Base-by-base conservation (phyloP, 176 grass and related monocot species). In the Dactylis glomerata region DNA sequence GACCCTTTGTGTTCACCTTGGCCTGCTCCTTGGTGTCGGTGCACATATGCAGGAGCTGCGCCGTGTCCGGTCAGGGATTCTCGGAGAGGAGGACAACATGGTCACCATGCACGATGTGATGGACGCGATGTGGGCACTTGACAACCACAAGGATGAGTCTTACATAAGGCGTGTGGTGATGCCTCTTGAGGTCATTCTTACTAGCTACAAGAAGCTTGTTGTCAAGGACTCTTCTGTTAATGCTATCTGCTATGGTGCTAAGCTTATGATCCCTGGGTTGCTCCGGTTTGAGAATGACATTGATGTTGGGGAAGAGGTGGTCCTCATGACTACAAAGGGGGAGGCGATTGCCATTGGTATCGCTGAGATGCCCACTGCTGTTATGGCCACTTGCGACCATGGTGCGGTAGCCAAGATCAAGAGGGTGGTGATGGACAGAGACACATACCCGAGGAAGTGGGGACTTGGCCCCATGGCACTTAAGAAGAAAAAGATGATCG, bases 31-130 rank as follows among this genome's bases (percentile, higher is more conserved):
- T 28, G 96, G 93, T 10, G 93, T 98, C 0, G 96, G 96, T 0
- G 93, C 86, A 0, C 96, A 98, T 85, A 98, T 98, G 96, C 96
- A 98, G 85, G 96, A 98, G 85, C 89, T 98, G 80, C 91, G 96
- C 41, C 88, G 93, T 59, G 96, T 95, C 11, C 87, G 93, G 1
- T 98, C 96, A 0, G 96, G 96, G 37, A 98, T 98, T 22, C 80
- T 98, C 1, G 96, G 93, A 0, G 96, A 98, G 91, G 88, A 72
- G 86, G 96, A 98, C 56, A 98, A 98, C 78, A 98, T 98, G 96
- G 96, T 95, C 40, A 95, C 96, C 34, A 98, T 98, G 96, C 96
- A 98, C 42, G 96, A 98, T 84, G 88, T 98, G 47, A 89, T 95
- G 87, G 96, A 98, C 15, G 87, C 89, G 0, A 94, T 93, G 82